Base-by-base conservation (phyloP, 2,329 filamentous ascomycete genomes). In the Hymenotorrendiella dingleyae region DNA sequence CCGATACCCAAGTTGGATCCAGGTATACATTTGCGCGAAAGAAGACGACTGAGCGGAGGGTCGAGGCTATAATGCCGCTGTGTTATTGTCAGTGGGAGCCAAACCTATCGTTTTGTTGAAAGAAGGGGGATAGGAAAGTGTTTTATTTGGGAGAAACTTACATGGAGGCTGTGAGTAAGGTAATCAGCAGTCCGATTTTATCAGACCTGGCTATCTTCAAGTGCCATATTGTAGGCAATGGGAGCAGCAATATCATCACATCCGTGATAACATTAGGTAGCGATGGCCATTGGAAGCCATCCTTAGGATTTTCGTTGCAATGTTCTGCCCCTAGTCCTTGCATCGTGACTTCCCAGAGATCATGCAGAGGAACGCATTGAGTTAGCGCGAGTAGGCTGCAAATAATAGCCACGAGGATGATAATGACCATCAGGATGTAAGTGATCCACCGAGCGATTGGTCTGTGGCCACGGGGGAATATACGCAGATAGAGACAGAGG, bases 141-240 rank as follows among this genome's bases (percentile, higher is more conserved):
- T n/a, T n/a, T n/a, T n/a, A n/a, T n/a, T 12, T 1, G n/a, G 24
- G 8, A 2, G 17, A 3, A 11, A 40, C 38, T 40, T 26, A 34
- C 38, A 40, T 40, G 20, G 28, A 33, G 8, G 27, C 38, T 23
- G 38, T 40, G 12, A 40, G 14, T 19, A 40, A 12, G 16, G 38
- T 40, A 12, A 40, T 17, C 3, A 29, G 33, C 26, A 40, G 17
- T 12, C 38, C 28, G 6, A 40, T 6, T 14, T 40, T 40, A 4
- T 33, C 20, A n/a, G 33, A 29, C 12, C 23, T 14, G 21, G 11
- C 34, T 34, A 29, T 29, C 14, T 34, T 33, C 19, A 40, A 9
- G 4, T 34, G 23, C 38, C 38, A 40, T 40, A 40, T 40, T n/a
- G 19, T 34, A 14, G 29, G 38, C n/a, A 40, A 12, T 4, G 29